Conservation (phyloP, 768 basidiomycete genomes). For the Porpolomopsis calyptriformis region DNA sequence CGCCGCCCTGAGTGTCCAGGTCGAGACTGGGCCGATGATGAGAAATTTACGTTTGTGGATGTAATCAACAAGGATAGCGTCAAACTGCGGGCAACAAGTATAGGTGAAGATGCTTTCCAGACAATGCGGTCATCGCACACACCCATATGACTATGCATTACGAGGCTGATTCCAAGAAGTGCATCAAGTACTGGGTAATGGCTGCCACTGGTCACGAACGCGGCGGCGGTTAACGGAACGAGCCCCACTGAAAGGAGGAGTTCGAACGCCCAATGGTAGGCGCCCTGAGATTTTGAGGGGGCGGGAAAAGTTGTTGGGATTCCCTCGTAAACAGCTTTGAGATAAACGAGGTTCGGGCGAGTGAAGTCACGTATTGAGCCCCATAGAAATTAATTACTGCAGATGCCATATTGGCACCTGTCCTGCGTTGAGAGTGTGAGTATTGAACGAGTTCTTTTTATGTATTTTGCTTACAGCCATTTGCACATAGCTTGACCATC, state of each 20-base stretch:
- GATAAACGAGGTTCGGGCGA: too few relatives aligned
- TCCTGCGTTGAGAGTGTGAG: too few relatives aligned
- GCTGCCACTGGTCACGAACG: constrained; percentile 64
- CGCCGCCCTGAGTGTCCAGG: constrained; percentile 48
- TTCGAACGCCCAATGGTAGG: constrained; percentile 91
- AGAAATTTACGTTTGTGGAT: constrained; percentile 91
- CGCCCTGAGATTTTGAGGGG: constrained; percentile 73
- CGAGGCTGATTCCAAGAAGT: constrained; percentile 71
- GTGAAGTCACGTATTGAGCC: too few relatives aligned
- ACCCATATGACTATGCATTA: constrained; percentile 93
- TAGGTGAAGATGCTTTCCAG: constrained; percentile 26
- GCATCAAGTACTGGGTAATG: constrained; percentile 83
- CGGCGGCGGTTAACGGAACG: constrained; percentile 79
- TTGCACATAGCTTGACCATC: too few relatives aligned
- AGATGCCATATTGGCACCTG: too few relatives aligned
- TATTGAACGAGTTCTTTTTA: too few relatives aligned
- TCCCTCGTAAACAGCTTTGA: constrained; percentile 72
- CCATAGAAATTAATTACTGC: too few relatives aligned
- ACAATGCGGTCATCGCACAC: constrained; percentile 34
- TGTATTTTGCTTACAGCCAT: too few relatives aligned
- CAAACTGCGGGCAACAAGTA: not conserved
- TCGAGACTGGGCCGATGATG: constrained; percentile 50
- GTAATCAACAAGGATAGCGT: constrained; percentile 32
- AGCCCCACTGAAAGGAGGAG: constrained; percentile 80
- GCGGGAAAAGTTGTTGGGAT: constrained; percentile 84